phyloP scores from a whole-genome alignment of 2,329 filamentous ascomycete species.

The Pseudogymnoascus sp. region DNA sequence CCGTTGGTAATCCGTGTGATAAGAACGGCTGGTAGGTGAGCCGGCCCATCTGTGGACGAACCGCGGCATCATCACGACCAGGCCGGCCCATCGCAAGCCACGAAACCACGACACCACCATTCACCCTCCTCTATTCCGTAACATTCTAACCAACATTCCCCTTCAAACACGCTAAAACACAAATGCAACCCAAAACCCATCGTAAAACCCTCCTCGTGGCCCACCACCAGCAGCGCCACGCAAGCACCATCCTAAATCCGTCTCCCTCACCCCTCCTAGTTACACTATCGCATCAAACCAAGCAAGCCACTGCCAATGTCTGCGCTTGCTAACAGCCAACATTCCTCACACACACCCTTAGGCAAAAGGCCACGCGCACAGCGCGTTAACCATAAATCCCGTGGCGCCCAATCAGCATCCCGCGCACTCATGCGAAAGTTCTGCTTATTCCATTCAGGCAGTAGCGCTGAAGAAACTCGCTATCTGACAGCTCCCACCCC shows the following conservation, averaged over 20 bases:
- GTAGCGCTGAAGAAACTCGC: background rate
- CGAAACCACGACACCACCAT: no score
- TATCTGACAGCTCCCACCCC: background rate
- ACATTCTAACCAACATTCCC: background rate
- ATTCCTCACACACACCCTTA: background rate
- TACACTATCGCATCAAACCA: background rate
- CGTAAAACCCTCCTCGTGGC: background rate
- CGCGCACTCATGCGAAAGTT: background rate
- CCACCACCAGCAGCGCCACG: background rate
- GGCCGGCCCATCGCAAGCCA: background rate
- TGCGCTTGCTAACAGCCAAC: background rate
- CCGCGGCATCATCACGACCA: background rate
- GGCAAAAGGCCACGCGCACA: background rate
- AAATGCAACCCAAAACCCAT: background rate
- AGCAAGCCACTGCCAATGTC: background rate
- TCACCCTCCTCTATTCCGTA: background rate
- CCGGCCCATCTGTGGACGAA: background rate
- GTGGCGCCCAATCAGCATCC: background rate
- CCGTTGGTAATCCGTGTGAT: background rate
- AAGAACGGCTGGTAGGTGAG: background rate
- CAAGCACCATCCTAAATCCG: background rate
- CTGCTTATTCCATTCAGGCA: background rate
- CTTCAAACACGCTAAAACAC: background rate
- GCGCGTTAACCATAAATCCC: conserved; percentile 2
- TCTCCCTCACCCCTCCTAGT: background rate